Evolutionary conservation across 2,329 filamentous ascomycete genomes (phyloP), one percentile per base, ranked within the genome.

Genomic region (Fusarium proliferatum): DNA sequence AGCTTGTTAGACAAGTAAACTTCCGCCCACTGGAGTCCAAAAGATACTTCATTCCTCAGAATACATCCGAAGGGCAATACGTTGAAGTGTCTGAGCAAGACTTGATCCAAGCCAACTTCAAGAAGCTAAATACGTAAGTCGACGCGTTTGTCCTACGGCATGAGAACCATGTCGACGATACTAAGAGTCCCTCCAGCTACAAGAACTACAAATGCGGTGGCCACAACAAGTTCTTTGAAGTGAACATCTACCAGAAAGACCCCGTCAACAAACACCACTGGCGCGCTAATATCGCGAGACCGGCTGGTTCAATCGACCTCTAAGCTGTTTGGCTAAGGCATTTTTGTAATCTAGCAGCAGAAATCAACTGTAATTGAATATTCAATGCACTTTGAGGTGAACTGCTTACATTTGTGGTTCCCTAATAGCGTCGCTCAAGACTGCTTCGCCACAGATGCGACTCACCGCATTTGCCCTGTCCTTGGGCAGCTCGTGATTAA

Each of bases 1-100:
- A 61, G 46, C 38, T 61, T 61, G 58, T 53, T 9, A 30, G n/a
- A 8, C 38, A 61, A 26, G 30, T 43, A 23, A 53, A 61, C 28
- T 53, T n/a, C 15, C 46, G 58, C 15, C 46, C 38, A n/a, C 38
- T 61, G 6, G 38, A 53, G 5, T 61, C 58, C 2, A 61, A 61
- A 19, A 28, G 46, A 9, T 61, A 61, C 38, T 53, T 61, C 7
- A 43, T 53, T n/a, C 58, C 58, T 16, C 28, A 30, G 2, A 10
- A 28, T 9, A 4, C 12, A 17, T 28, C n/a, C 4, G 46, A 53
- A 12, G 9, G 5, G 26, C n/a, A 42, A 26, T 61, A 43, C 6
- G 7, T 52, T 19, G 58, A 61, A n/a, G 30, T 43, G 5, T 28
- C 38, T 28, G 58, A 61, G 13, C 11, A 36, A 17, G 30, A 43